Conservation (phyloP, 2,329 filamentous ascomycete species). For the Scytalidium lignicola region DNA sequence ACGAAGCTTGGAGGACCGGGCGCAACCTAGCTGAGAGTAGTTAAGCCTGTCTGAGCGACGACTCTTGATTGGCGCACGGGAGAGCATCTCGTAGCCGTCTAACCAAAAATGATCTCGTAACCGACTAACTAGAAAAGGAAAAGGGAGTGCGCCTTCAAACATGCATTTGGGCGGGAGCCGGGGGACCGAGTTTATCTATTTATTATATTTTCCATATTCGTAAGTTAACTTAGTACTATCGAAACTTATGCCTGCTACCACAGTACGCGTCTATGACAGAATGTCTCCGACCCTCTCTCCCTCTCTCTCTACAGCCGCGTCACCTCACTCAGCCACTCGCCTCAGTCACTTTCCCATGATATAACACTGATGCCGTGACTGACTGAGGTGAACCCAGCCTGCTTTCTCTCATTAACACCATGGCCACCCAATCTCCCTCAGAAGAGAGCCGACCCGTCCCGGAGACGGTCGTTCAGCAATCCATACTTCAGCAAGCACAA, state of each 20-base stretch:
- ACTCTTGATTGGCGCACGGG: not conserved
- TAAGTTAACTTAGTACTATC: not conserved
- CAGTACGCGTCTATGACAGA: not conserved
- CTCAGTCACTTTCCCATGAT: constrained; percentile 8
- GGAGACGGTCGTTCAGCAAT: constrained; percentile 19
- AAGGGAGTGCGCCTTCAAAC: constrained; percentile 2
- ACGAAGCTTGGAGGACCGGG: not conserved
- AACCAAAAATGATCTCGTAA: constrained; percentile 6
- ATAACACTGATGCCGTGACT: constrained; percentile 7
- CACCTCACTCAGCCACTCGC: constrained; percentile 12
- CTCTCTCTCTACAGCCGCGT: constrained; percentile 5
- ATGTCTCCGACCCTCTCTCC: constrained; percentile 1
- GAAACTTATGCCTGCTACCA: not conserved
- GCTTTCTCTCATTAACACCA: constrained; percentile 13
- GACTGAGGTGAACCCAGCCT: constrained; percentile 11
- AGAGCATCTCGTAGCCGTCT: constrained; percentile 2
- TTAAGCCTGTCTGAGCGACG: too few relatives aligned
- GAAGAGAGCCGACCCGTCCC: constrained; percentile 13
- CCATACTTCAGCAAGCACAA: constrained; percentile 26
- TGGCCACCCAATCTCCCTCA: constrained; percentile 16
- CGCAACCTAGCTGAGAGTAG: too few relatives aligned
- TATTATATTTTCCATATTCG: too few relatives aligned
- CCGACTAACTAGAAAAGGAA: constrained; percentile 4
- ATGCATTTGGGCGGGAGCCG: not conserved
- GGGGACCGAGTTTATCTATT: too few relatives aligned